Base-by-base conservation (phyloP, 306 rosid genomes). In the Vigna hirtella region DNA sequence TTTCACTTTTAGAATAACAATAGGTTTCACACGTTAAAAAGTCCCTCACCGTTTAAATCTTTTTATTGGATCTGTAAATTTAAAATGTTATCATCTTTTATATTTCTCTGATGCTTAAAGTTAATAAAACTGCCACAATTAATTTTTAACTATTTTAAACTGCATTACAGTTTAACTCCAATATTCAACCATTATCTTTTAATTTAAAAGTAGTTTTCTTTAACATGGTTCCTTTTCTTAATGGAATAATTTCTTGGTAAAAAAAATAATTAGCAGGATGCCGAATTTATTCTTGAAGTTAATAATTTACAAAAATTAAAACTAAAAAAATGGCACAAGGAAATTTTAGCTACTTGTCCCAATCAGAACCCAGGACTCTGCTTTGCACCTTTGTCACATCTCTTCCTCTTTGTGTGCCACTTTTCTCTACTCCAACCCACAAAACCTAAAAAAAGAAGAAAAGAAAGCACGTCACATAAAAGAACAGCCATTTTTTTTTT, bases 241-340 rank as follows among this genome's bases (percentile, higher is more conserved):
- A 48, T 28, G 57, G 78, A 57, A 32, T 4, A n/a, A 64, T 7
- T 32, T 2, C 3, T 7, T 32, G 47, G 24, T 62, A 0, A 62
- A 62, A 61, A 8, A 9, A 42, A 62, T 8, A 34, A 15, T 55
- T 50, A n/a, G 16, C 48, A 8, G 70, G 45, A 73, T 15, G 69
- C 67, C 34, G 48, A 72, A 45, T 43, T 17, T 49, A 74, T 62
- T 56, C 36, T 70, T 67, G 85, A 87, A 91, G 93, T 75, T 74
- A 81, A 15, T 49, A 51, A 64, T 56, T 77, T 56, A 56, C 49
- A 7, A 38, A n/a, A 72, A 38, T 30, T 20, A 72, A 72, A 56
- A 30, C 24, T 9, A 55, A 22, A 22, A 14, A 50, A 50, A 52
- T 28, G 28, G 11, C 2, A 24, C 10, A 9, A 17, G n/a, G 14